These are phyloP conservation scores for Nidularia pulvinata DNA, from an alignment of 768 basidiomycete species.

Conservation along the genomic window DNA sequence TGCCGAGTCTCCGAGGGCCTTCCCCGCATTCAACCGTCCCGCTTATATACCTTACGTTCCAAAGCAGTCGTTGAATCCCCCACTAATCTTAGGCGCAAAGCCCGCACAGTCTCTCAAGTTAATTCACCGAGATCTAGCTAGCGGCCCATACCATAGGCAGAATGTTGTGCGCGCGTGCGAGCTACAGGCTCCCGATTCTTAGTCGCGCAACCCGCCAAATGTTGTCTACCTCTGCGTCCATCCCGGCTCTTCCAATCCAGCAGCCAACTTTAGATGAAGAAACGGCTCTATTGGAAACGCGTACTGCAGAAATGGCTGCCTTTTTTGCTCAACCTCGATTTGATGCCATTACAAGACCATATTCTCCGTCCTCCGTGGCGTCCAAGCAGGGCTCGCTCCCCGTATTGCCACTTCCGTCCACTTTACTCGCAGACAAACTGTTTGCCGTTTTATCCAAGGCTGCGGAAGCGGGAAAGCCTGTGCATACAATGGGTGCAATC, in stretches of 20 bases:
- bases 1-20: no score
- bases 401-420: conserved; percentile 72
- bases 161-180: conserved; percentile 4
- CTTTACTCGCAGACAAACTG: conserved; percentile 87
- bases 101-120: no score
- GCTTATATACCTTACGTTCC: no score
- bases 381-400: conserved; percentile 90
- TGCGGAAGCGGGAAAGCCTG: conserved; percentile 61
- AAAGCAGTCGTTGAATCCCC: no score
- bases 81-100: no score
- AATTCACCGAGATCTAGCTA: no score
- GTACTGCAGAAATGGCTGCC: conserved; percentile 59
- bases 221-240: conserved; percentile 27
- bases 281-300: conserved; percentile 52
- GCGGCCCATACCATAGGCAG: not conserved
- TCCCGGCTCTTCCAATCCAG: conserved; percentile 47
- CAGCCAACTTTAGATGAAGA: conserved; percentile 62
- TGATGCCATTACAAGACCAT: conserved; percentile 70
- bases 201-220: conserved; percentile 30
- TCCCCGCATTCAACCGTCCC: no score
- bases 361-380: conserved; percentile 77
- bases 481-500: conserved; percentile 92
- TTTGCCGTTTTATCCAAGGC: conserved; percentile 64
- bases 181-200: conserved; percentile 7
- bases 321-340: conserved; percentile 85